Percentiles rank a stretch among this genome's conserved stretches.
phyloP scores from a whole-genome alignment of 768 basidiomycete species.

The Hirschioporus abietinus region DNA sequence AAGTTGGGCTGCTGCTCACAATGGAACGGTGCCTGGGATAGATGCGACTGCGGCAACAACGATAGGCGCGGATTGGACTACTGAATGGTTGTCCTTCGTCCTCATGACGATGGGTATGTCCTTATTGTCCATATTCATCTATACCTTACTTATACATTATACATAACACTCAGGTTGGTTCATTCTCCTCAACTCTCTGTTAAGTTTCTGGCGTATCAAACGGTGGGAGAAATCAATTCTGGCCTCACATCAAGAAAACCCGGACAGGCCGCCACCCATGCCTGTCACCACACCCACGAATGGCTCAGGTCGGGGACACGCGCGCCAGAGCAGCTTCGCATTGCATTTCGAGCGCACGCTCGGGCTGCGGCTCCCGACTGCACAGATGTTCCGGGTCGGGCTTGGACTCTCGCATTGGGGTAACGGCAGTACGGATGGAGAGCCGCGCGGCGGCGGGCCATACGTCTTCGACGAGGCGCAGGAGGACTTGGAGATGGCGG shows the following conservation, averaged over 20 bases:
- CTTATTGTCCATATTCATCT: conserved; percentile 18
- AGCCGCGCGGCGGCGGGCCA: conserved; percentile 12
- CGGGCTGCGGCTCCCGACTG: conserved; percentile 29
- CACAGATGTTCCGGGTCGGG: conserved; percentile 40
- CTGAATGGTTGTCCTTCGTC: conserved; percentile 94
- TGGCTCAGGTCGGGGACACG: conserved; percentile 16
- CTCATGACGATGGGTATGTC: conserved; percentile 77
- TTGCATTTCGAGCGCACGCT: conserved; percentile 37
- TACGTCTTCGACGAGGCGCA: not conserved
- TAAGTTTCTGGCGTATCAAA: conserved; percentile 87
- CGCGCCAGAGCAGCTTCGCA: conserved; percentile 22
- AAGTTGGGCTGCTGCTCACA: conserved; percentile 30
- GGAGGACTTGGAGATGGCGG: conserved; percentile 9
- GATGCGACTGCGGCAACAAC: conserved; percentile 33
- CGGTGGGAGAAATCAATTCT: conserved; percentile 81
- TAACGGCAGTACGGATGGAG: conserved; percentile 4
- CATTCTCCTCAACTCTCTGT: conserved; percentile 81
- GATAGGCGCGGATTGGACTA: conserved; percentile 49
- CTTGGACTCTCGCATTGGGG: conserved; percentile 32
- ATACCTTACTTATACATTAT: conserved; percentile 6
- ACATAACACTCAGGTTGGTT: conserved; percentile 59
- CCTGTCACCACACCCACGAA: conserved; percentile 11
- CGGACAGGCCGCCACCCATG: conserved; percentile 16
- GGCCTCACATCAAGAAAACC: conserved; percentile 42
- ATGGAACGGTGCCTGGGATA: conserved; percentile 19